These are phyloP conservation scores for Trichophyton equinum DNA, from an alignment of 2,329 filamentous ascomycete genomes.

Conservation along the genomic window DNA sequence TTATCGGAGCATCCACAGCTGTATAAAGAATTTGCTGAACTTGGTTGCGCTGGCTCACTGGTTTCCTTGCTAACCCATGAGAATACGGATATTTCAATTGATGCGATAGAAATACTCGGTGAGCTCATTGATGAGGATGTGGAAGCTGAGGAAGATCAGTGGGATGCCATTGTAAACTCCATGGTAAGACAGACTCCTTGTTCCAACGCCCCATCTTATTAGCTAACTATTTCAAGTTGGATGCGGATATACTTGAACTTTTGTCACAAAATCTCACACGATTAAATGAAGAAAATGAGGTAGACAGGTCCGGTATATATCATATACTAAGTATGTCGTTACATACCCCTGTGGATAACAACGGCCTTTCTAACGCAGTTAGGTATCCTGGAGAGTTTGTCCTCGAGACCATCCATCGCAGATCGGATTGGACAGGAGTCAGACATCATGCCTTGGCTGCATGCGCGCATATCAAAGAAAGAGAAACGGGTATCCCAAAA, in stretches of 20 bases:
- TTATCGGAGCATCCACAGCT: constrained; percentile 75
- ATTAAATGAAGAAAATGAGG: constrained; percentile 59
- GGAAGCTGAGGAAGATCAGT: constrained; percentile 64
- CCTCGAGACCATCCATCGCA: constrained; percentile 55
- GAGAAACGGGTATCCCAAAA: constrained; percentile 70
- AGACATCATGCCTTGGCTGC: constrained; percentile 61
- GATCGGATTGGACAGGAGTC: constrained; percentile 60
- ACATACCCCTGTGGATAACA: not conserved
- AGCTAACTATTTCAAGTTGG: constrained; percentile 22
- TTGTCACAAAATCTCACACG: constrained; percentile 52
- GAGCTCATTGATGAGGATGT: constrained; percentile 94
- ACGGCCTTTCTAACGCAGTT: not conserved
- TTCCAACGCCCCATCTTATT: not conserved
- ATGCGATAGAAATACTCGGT: constrained; percentile 73
- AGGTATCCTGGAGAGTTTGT: constrained; percentile 71
- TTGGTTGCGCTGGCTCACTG: constrained; percentile 60
- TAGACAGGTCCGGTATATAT: constrained; percentile 76
- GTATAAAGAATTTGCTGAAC: constrained; percentile 65
- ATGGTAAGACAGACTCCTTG: constrained; percentile 30
- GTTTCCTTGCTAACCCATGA: constrained; percentile 81
- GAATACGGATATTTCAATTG: constrained; percentile 93
- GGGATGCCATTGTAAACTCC: constrained; percentile 58
- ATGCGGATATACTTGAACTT: constrained; percentile 32
- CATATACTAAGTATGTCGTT: constrained; percentile 50
- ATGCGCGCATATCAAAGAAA: constrained; percentile 56